Evolutionary conservation across 768 basidiomycete genomes (phyloP).

Genomic region (Leccinum incarnatum): DNA sequence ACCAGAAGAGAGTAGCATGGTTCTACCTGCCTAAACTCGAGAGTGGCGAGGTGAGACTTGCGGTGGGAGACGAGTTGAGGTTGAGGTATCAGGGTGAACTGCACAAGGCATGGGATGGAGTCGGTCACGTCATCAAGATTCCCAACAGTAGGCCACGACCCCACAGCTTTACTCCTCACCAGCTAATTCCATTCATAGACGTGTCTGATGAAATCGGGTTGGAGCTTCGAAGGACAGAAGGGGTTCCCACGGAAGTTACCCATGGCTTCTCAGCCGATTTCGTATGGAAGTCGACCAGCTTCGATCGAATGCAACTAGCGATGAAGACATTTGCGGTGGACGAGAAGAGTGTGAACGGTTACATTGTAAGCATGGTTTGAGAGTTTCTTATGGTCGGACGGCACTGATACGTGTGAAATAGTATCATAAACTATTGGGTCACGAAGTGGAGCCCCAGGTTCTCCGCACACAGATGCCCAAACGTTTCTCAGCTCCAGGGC

Average conservation of each 20-base stretch:
- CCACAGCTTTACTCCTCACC: background rate
- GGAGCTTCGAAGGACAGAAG: constrained; percentile 86
- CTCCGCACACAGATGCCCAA: constrained; percentile 93
- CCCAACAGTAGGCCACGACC: constrained; percentile 78
- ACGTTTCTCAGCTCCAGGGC: constrained; percentile 93
- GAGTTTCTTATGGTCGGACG: background rate
- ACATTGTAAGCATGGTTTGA: constrained; percentile 67
- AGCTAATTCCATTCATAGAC: constrained; percentile 48
- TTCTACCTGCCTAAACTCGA: constrained; percentile 95
- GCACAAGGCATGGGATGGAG: constrained; percentile 95
- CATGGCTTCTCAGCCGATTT: constrained; percentile 98
- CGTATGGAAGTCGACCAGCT: constrained; percentile 99
- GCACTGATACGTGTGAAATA: constrained; percentile 30
- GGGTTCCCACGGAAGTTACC: constrained; percentile 90
- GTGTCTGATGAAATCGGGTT: constrained; percentile 97
- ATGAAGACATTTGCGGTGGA: constrained; percentile 99
- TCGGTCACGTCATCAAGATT: constrained; percentile 98
- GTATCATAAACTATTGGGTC: constrained; percentile 98
- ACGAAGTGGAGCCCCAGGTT: constrained; percentile 94
- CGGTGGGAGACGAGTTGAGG: constrained; percentile 93
- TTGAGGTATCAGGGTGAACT: constrained; percentile 86
- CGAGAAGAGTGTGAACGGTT: constrained; percentile 98
- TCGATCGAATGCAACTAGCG: constrained; percentile 98
- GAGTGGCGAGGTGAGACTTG: constrained; percentile 94
- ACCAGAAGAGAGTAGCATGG: constrained; percentile 99